Conservation (phyloP, 208 protist genomes). For the Leishmania mexicana region DNA sequence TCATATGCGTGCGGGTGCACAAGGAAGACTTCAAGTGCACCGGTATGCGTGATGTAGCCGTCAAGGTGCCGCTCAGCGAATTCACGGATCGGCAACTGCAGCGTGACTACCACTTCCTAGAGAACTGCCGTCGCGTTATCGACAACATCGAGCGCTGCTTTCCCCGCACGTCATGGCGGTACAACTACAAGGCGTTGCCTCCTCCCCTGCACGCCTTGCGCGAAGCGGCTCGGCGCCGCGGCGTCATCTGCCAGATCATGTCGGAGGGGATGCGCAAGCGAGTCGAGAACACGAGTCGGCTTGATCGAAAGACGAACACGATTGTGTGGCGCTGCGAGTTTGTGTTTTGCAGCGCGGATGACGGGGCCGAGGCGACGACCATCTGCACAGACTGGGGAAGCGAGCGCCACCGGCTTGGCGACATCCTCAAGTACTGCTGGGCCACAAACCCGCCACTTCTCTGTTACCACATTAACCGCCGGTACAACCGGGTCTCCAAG, state of each 20-base stretch:
- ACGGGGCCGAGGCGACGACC: slow-evolving; percentile 3
- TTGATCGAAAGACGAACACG: slow-evolving; percentile 69
- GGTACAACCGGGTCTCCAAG: slow-evolving; percentile 74
- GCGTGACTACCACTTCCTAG: slow-evolving; percentile 84
- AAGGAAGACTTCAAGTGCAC: slow-evolving; percentile 67
- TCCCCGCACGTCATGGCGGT: slow-evolving; percentile 46
- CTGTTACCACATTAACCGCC: slow-evolving; percentile 77
- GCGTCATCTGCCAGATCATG: slow-evolving; percentile 87
- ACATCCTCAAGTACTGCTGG: slow-evolving; percentile 76
- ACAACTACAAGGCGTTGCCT: slow-evolving; percentile 69
- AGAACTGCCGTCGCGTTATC: slow-evolving; percentile 69
- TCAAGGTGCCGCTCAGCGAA: slow-evolving; percentile 58
- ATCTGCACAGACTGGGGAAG: slow-evolving; percentile 80
- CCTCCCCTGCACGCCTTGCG: slow-evolving; percentile 77
- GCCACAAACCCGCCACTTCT: slow-evolving; percentile 74
- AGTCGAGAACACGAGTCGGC: slow-evolving; percentile 79
- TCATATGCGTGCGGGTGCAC: slow-evolving; percentile 80
- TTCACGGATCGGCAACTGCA: slow-evolving; percentile 78
- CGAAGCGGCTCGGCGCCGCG: slow-evolving; percentile 73
- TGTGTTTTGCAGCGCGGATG: slow-evolving; percentile 43
- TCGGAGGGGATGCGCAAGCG: slow-evolving; percentile 88
- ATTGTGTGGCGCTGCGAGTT: slow-evolving; percentile 88
- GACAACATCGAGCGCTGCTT: slow-evolving; percentile 71
- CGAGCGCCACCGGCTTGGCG: slow-evolving; percentile 74
- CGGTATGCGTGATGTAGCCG: slow-evolving; percentile 59